These are phyloP conservation scores for Arxiozyma slooffiae DNA, from an alignment of 1,139 yeast species.

Conservation along the genomic window DNA sequence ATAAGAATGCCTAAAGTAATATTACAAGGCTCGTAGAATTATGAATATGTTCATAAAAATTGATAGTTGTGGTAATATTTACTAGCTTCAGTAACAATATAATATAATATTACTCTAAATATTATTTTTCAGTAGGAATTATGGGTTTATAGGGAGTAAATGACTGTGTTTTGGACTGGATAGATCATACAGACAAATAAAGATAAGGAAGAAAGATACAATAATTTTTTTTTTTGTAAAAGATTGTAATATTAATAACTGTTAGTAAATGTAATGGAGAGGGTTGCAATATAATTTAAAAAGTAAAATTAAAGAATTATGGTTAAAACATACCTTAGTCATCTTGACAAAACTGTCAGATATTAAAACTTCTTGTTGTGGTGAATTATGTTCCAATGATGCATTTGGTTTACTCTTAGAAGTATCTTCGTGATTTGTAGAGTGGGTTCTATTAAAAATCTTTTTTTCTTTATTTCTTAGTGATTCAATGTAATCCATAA, in stretches of 20 bases:
- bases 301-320: too few species aligned
- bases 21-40: neutral
- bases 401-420: neutral
- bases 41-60: neutral
- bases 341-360: slow-evolving; percentile 11
- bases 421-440: neutral
- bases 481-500: neutral
- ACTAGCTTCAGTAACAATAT: neutral
- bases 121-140: slow-evolving; percentile 1
- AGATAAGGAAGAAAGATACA: too few species aligned
- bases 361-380: slow-evolving; percentile 3
- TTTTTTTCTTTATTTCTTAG: neutral
- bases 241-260: neutral
- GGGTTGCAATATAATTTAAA: neutral
- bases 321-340: slow-evolving; percentile 8
- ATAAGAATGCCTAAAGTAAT: neutral
- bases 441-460: neutral
- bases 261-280: neutral
- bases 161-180: slow-evolving; percentile 9
- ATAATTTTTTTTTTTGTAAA: too few species aligned
- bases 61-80: too few species aligned
- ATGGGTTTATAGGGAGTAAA: slow-evolving; percentile 16
- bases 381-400: neutral
- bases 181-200: too few species aligned
- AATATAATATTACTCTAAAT: neutral